Percentiles rank a stretch among this genome's conserved stretches.
Evolutionary conservation across 2,329 filamentous ascomycete species (phyloP).

Genomic region (Penicillium brevicompactum): DNA sequence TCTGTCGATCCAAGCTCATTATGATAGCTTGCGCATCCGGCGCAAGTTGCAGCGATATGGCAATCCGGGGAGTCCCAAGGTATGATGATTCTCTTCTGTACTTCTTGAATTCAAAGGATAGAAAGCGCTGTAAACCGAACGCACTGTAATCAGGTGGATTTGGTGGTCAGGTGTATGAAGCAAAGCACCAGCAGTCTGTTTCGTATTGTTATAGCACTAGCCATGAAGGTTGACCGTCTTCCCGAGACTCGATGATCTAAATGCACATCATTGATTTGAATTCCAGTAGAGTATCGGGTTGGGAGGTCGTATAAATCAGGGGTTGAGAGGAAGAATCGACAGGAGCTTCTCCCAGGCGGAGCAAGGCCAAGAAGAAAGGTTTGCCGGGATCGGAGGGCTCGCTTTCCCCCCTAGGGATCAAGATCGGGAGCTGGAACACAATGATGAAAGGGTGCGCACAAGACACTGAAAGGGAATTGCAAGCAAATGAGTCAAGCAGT

Average conservation of each 20-base stretch:
- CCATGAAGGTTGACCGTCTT: slow-evolving; percentile 23
- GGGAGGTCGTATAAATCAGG: background rate
- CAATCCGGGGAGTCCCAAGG: background rate
- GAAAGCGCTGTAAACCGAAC: slow-evolving; percentile 1
- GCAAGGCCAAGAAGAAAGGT: background rate
- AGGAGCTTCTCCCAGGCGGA: background rate
- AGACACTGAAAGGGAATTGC: background rate
- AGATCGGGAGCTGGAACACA: background rate
- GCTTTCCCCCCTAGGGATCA: too few species aligned
- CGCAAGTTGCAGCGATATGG: background rate
- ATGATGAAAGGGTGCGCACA: background rate
- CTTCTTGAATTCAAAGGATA: background rate
- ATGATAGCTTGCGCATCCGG: slow-evolving; percentile 17
- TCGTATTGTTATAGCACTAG: slow-evolving; percentile 11
- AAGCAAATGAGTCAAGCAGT: background rate
- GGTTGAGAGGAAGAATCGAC: background rate
- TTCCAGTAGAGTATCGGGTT: background rate
- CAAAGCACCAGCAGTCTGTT: slow-evolving; percentile 8
- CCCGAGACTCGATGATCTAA: slow-evolving; percentile 13
- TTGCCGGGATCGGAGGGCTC: background rate
- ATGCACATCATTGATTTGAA: slow-evolving; percentile 19
- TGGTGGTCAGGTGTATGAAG: slow-evolving; percentile 1
- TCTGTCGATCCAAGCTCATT: slow-evolving; percentile 41
- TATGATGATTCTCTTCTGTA: background rate
- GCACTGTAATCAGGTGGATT: background rate